Percentiles rank a stretch among this genome's conserved stretches.
Conservation (phyloP, 2,329 filamentous ascomycete genomes). For the Cercospora beticola region DNA sequence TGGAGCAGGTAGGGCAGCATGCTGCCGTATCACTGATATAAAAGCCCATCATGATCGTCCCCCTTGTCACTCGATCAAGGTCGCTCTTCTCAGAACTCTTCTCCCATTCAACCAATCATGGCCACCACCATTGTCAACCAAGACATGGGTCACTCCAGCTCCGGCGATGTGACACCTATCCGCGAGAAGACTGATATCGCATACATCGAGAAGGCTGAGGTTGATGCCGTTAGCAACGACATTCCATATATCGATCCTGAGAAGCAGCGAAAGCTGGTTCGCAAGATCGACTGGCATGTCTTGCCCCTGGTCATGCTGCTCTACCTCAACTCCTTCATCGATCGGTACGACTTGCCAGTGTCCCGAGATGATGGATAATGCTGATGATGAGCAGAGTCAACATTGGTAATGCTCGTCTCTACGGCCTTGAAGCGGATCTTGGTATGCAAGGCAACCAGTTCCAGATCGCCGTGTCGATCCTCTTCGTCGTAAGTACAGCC, state of each 20-base stretch:
- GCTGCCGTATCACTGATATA: neutral
- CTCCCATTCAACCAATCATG: neutral
- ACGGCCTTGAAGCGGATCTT: constrained; percentile 16
- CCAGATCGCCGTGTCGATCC: constrained; percentile 22
- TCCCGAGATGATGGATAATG: neutral
- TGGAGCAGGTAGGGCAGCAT: neutral
- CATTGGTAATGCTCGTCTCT: constrained; percentile 18
- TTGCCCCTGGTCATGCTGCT: constrained; percentile 69
- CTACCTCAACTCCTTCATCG: constrained; percentile 73
- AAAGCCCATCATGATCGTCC: neutral
- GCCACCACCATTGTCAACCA: neutral
- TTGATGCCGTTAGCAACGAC: neutral
- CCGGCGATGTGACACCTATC: constrained; percentile 7
- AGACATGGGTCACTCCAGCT: constrained; percentile 2
- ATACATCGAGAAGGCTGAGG: constrained; percentile 6
- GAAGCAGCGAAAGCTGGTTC: constrained; percentile 57
- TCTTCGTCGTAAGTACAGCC: constrained; percentile 18
- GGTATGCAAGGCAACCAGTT: constrained; percentile 19
- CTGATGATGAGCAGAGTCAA: constrained; percentile 13
- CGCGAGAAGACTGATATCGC: constrained; percentile 1
- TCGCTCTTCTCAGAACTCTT: neutral
- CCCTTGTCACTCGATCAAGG: neutral
- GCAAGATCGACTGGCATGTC: constrained; percentile 68
- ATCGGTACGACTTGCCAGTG: constrained; percentile 41
- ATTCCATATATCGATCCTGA: constrained; percentile 37